Evolutionary conservation across 1,284 basidiomycete genomes (phyloP), one percentile per base, ranked within the genome.

Genomic region (Sanghuangporus baumii): DNA sequence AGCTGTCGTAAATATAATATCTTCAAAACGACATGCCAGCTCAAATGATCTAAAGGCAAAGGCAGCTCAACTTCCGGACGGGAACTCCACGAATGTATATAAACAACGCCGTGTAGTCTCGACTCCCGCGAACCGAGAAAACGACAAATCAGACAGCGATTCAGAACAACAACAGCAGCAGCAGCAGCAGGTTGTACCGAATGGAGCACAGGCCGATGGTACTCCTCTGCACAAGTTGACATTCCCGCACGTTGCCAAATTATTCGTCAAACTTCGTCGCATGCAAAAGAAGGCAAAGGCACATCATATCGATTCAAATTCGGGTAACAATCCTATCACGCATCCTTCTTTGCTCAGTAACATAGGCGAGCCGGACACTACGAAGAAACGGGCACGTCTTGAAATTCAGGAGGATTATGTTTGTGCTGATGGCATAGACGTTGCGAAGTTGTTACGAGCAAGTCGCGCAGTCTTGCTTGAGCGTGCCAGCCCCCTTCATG

Each of bases 371-470:
- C 54, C 62, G 23, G 62, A 63, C 11, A 52, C 52, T 14, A 55
- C 40, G n/a, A 66, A 57, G 56, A 57, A 65, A 26, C 60, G 47
- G n/a, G 67, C 63, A 43, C 59, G 64, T 0, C 71, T 87, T 26
- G 76, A 74, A 57, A 79, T 80, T 34, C 73, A 69, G 12, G 84
- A 87, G 65, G 71, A 75, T 12, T 89, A 81, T 67, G 72, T 82
- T 6, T 91, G 89, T 68, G 74, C 73, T 12, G 84, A 82, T 57
- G 89, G 80, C 1, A 89, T 91, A 38, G 86, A 89, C 67, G 76
- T 82, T 34, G 69, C 71, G 20, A 81, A 79, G 64, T 76, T 91
- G 9, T 73, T 91, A 55, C 74, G 84, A 12, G 79, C 78, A 12
- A 80, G 82, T 34, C 80, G 88, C 55, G 72, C 75, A 8, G 72